phyloP scores from a whole-genome alignment of 2,329 filamentous ascomycete genomes.

The Teratosphaeria viscida region DNA sequence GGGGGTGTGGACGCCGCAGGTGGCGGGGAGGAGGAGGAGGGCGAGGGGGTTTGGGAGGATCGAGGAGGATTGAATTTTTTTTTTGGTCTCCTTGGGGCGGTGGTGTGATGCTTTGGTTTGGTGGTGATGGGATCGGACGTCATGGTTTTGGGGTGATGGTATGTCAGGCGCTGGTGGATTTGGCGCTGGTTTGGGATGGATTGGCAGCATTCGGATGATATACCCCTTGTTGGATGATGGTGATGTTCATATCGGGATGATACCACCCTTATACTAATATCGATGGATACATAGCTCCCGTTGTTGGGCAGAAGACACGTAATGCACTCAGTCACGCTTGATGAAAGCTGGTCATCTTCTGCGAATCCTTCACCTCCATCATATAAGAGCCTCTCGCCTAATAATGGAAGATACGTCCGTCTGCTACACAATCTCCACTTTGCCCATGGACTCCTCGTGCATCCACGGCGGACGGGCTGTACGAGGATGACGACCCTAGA shows the following conservation, averaged over 20 bases:
- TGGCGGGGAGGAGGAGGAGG: constrained; percentile 40
- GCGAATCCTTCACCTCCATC: no score
- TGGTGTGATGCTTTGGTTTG: not conserved
- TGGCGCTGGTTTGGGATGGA: not conserved
- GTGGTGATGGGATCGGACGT: not conserved
- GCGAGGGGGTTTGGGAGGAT: constrained; percentile 13
- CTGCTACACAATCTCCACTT: no score
- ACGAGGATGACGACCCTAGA: no score
- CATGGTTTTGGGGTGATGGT: not conserved
- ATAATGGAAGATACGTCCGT: no score
- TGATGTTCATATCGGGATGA: not conserved
- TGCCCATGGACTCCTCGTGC: no score
- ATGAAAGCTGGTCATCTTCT: no score
- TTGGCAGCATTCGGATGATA: not conserved
- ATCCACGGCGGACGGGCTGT: no score
- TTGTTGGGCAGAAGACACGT: not conserved
- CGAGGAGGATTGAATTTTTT: constrained; percentile 3
- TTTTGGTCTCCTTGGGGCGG: no score
- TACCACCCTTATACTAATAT: not conserved
- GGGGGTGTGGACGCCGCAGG: constrained; percentile 48
- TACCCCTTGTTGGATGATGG: not conserved
- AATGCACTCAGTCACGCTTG: no score
- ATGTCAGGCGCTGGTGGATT: not conserved
- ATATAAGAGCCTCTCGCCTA: no score
- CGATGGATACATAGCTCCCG: not conserved